Evolutionary conservation across 2,329 filamentous ascomycete species (phyloP), one percentile per base, ranked within the genome.

Genomic region (Fusarium sp.): DNA sequence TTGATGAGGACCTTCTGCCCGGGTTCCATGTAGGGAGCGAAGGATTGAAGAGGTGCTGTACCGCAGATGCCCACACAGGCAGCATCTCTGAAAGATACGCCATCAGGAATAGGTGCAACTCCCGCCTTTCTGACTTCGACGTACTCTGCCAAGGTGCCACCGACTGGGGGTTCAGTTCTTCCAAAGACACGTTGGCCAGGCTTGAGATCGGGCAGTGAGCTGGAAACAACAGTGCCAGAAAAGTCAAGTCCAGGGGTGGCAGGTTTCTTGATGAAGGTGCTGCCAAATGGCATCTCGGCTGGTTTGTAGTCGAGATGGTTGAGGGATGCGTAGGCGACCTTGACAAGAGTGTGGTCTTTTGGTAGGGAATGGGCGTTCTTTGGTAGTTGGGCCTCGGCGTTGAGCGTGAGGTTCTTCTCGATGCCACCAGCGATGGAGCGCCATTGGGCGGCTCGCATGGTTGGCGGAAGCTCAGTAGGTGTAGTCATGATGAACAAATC

Each of bases 251-350:
- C 74, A 6, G 74, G 72, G 0, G 69, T 76, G 2, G 39, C 69
- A 0, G 72, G 75, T 1, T 73, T 76, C 0, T 41, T 56, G 33
- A 75, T 73, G 0, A 75, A 13, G 0, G 56, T 50, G 24, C 39
- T 69, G 2, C 60, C 60, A 0, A 75, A 27, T 4, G 75, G 72
- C 72, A 77, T 75, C 0, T 77, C 75, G 0, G 72, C 72, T 1
- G 73, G 14, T 13, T 74, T 77, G 20, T 74, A 77, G 45, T 77
- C 72, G 3, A 77, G 70, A 20, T 77, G 75, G 13, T 77, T 77
- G 31, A 77, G 39, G 4, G 74, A 77, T 29, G 70, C 64, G 11
- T 76, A 77, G 2, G 74, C 65, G 2, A 77, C 75, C 2, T 66
- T 75, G 31, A 76, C 39, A 0, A 76, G 61, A 0, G 69, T 69